These are phyloP conservation scores for Myrmaecium sp. DNA, from an alignment of 2,329 filamentous ascomycete species.

Conservation along the genomic window DNA sequence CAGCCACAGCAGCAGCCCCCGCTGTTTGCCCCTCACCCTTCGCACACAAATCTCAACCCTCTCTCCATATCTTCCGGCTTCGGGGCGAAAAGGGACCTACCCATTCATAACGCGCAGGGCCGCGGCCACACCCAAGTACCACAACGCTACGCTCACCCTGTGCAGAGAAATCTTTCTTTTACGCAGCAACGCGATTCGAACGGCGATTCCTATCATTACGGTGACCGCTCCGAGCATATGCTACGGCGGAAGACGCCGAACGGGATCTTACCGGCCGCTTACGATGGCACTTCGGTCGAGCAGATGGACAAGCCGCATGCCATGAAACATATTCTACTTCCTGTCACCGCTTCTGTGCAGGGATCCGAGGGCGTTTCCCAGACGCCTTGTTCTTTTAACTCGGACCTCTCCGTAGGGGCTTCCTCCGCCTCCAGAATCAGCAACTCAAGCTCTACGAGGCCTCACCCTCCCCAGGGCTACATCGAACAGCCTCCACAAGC, in stretches of 20 bases:
- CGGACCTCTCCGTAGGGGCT: no score
- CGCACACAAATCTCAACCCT: conserved; percentile 10
- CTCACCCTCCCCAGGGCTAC: no score
- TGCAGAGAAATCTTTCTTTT: conserved; percentile 21
- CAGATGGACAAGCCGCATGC: conserved; percentile 58
- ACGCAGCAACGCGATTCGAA: conserved; percentile 10
- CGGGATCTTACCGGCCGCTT: conserved; percentile 81
- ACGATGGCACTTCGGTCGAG: conserved; percentile 67
- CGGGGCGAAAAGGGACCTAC: conserved; percentile 1
- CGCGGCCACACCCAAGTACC: conserved; percentile 12
- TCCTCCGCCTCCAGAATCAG: no score
- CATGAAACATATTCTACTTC: conserved; percentile 67
- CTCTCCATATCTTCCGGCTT: conserved; percentile 9
- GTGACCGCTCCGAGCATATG: conserved; percentile 47
- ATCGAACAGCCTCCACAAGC: no score
- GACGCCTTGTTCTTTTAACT: no score
- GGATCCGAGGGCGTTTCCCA: no score
- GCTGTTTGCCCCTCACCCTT: conserved; percentile 9
- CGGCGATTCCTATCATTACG: conserved; percentile 9
- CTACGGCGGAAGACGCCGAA: conserved; percentile 83
- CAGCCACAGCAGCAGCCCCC: conserved; percentile 13
- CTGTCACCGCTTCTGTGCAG: conserved; percentile 34
- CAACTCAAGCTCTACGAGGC: no score
- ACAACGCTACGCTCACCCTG: conserved; percentile 22
- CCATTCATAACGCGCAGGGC: conserved; percentile 3